Evolutionary conservation across 2,329 filamentous ascomycete genomes (phyloP), one percentile per base, ranked within the genome.

Genomic region (Aspergillus sp.): DNA sequence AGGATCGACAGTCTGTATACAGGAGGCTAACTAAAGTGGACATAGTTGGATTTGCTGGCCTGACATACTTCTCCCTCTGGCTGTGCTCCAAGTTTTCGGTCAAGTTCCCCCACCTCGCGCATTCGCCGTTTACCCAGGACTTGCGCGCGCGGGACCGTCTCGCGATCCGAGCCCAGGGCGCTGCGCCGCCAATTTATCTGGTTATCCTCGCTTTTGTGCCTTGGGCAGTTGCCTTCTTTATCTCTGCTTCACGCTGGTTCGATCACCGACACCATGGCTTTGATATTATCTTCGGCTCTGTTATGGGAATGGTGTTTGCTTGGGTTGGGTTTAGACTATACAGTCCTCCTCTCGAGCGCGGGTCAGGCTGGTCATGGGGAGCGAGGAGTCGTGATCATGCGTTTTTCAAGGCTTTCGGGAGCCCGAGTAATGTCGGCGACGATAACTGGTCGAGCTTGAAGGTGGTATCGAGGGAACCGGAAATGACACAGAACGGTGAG

Each of bases 231-330:
- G 89, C 92, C 5, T 84, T 92, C 62, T 96, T 92, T 77, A 89
- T 97, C 61, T 83, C 88, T n/a, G 85, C 87, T 27, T 93, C 91
- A 1, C 89, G 93, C 11, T 98, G 89, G 84, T 92, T 88, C 59
- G 88, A 97, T 73, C 96, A 88, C 77, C 86, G 90, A 40, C 93
- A 98, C 73, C 90, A 93, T 71, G 92, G 88, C n/a, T 93, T 96
- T 71, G 93, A 98, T 64, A 90, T 97, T 63, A 76, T 97, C 2
- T 91, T 90, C 62, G 93, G 93, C n/a, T 89, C 88, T 55, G 64
- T 90, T 12, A 89, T 97, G 61, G 93, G 93, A 8, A 82, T 88
- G 14, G 75, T 86, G 45, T 84, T 84, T 39, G 84, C 90, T 19
- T 87, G 87, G 71, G 86, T 93, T 65, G 84, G 87, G 3, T 96